These are phyloP conservation scores for Drosera capensis DNA, from an alignment of 148 eudicot genomes.

Conservation along the genomic window DNA sequence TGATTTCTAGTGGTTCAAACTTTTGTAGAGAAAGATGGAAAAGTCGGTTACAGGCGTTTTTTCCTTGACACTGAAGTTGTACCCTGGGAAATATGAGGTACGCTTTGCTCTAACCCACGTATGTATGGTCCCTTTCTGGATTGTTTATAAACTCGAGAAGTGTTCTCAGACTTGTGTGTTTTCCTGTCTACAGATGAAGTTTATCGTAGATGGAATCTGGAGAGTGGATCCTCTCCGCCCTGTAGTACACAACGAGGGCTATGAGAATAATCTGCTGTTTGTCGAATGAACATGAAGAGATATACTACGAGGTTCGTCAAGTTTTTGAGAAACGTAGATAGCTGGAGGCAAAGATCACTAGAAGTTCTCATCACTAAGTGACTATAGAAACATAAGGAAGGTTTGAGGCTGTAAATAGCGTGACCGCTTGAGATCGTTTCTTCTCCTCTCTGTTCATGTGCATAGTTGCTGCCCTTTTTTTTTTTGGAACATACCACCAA, in stretches of 20 bases:
- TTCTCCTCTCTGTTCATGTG: too few relatives aligned
- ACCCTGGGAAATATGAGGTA: slow-evolving; percentile 92
- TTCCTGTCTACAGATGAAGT: slow-evolving; percentile 55
- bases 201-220: slow-evolving; percentile 84
- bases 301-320: background rate
- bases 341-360: too few relatives aligned
- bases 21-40: slow-evolving; percentile 75
- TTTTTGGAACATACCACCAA: too few relatives aligned
- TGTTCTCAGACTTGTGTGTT: background rate
- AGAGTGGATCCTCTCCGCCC: slow-evolving; percentile 76
- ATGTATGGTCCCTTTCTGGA: background rate
- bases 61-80: slow-evolving; percentile 46
- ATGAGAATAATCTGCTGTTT: slow-evolving; percentile 58
- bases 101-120: background rate
- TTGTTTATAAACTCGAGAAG: background rate
- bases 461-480: too few relatives aligned
- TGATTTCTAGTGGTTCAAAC: background rate
- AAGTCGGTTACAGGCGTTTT: slow-evolving; percentile 62
- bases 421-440: too few relatives aligned
- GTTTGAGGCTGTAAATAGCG: too few relatives aligned
- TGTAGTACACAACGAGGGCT: slow-evolving; percentile 35
- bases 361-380: too few relatives aligned
- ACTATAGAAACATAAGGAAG: too few relatives aligned
- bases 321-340: too few relatives aligned
- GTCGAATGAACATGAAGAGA: slow-evolving; percentile 24